Base-by-base conservation (phyloP, 257 asterid species). In the Nicotiana noctiflora region DNA sequence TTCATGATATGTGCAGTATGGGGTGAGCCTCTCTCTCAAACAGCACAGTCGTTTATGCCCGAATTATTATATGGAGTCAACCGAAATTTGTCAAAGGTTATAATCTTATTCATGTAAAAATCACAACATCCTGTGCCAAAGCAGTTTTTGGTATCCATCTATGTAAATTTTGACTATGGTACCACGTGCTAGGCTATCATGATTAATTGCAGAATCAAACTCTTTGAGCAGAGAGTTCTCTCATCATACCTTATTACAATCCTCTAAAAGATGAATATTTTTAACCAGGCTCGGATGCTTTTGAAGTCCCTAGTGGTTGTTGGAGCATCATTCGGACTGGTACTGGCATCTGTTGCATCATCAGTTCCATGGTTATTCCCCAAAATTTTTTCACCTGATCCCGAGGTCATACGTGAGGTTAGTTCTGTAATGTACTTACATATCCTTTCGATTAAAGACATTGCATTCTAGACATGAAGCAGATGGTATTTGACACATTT, bases 21-120 rank as follows among this genome's bases (percentile, higher is more conserved):
- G 88, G 97, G 98, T 74, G 97, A 95, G 82, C 98, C 98, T 82
- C 97, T 95, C 68, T 95, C 99, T 75, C 98, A 93, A 86, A 95
- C 99, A 9, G 96, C 98, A 37, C 98, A 93, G 84, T 90, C 98
- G 40, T 95, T 91, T 88, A 89, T 95, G 96, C 99, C 98, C 0
- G 97, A 93, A 88, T 82, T 91, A 82, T 80, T 95, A 74, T 89
- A 89, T 86, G 99, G 98, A 88, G 93, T 88, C 61, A 92, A 90
- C 31, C 91, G 95, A 70, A 93, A 88, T 89, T 87, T 92, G 80
- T 67, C 89, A 65, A 93, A 95, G 97, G 98, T 95, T 37, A 84
- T 83, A 53, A 17, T 76, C 76, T 74, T 14, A 49, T 49, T 74
- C 27, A 46, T 19, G 14, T 14, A 51, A 23, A 46, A 46, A 46